Conservation (phyloP, 1,284 basidiomycete species). For the Sanguinoderma infundibulare region DNA sequence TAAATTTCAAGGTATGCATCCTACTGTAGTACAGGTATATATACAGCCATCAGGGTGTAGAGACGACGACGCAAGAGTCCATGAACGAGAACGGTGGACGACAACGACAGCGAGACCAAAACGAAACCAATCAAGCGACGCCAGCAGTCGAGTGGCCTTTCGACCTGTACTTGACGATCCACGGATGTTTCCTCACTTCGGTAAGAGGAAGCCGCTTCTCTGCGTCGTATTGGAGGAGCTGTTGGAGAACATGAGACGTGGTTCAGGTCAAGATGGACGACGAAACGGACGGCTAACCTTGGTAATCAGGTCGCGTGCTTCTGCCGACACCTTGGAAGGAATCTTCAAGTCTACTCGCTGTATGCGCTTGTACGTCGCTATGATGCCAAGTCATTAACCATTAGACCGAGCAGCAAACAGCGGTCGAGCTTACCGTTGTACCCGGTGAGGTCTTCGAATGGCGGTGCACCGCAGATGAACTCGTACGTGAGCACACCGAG, state of each 20-base stretch:
- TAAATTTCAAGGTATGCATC: background rate
- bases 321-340: constrained; percentile 64
- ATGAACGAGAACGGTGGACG: constrained; percentile 5
- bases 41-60: background rate
- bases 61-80: constrained; percentile 14
- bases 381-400: constrained; percentile 4
- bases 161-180: constrained; percentile 84
- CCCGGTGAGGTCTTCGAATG: constrained; percentile 89
- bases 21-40: constrained; percentile 1
- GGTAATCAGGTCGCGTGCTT: constrained; percentile 70
- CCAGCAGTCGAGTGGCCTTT: constrained; percentile 37
- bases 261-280: background rate
- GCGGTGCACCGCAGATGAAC: constrained; percentile 90
- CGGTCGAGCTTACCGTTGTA: constrained; percentile 63
- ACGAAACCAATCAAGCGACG: constrained; percentile 5
- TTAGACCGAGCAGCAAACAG: background rate
- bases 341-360: constrained; percentile 84
- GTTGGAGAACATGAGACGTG: background rate
- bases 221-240: constrained; percentile 91
- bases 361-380: constrained; percentile 89
- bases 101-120: background rate
- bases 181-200: constrained; percentile 88
- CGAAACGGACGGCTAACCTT: constrained; percentile 43
- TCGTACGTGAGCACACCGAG: constrained; percentile 96
- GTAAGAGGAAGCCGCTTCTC: constrained; percentile 80